Conservation (phyloP, 2,329 filamentous ascomycete species). For the Elsinoe fawcettii region DNA sequence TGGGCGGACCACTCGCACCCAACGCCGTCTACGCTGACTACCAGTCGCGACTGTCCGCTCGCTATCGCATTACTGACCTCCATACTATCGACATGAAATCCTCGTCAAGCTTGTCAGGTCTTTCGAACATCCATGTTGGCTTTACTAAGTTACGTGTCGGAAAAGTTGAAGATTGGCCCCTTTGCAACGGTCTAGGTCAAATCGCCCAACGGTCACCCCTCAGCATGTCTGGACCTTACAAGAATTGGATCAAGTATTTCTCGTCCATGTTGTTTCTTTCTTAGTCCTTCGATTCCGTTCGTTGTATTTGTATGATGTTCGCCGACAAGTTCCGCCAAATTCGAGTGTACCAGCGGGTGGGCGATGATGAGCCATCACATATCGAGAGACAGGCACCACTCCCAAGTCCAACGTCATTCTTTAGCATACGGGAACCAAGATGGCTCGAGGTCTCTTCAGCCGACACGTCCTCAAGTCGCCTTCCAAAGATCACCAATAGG, state of each 20-base stretch:
- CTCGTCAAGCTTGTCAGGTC: too few species aligned
- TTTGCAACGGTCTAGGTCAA: conserved; percentile 2
- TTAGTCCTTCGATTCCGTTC: not conserved
- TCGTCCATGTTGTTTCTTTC: not conserved
- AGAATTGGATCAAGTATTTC: not conserved
- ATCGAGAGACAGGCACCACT: not conserved
- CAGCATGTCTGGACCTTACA: not conserved
- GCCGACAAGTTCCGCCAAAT: conserved; percentile 3
- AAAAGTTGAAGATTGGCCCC: not conserved
- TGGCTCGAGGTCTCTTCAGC: not conserved
- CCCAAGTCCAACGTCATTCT: not conserved
- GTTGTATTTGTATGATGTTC: not conserved
- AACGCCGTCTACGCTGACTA: too few species aligned
- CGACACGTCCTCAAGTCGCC: not conserved
- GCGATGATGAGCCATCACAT: conserved; percentile 1
- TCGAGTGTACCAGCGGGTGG: not conserved
- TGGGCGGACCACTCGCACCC: too few species aligned
- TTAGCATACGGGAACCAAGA: not conserved
- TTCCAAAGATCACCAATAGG: not conserved
- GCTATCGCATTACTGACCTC: too few species aligned
- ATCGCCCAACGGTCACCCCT: not conserved
- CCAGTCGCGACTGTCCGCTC: too few species aligned
- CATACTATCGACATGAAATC: too few species aligned
- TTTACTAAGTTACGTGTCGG: not conserved
- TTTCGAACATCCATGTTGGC: too few species aligned